phyloP scores from a whole-genome alignment of 140 eudicot genomes.

The Anethum foeniculum region DNA sequence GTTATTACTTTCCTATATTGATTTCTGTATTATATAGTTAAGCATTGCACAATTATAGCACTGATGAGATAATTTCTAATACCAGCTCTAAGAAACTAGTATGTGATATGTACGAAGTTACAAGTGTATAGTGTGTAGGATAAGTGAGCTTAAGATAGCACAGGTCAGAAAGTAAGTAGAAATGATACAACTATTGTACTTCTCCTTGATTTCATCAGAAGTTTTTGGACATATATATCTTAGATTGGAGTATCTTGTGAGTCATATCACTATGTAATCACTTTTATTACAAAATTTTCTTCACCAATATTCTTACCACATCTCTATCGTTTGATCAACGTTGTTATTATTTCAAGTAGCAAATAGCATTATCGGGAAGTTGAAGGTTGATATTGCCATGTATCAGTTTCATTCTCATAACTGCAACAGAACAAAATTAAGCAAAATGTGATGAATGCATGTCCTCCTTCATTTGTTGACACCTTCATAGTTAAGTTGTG shows the following conservation, averaged over 20 bases:
- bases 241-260: not conserved
- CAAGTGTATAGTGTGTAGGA: not conserved
- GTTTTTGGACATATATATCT: not conserved
- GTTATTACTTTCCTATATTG: slow-evolving; percentile 23
- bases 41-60: not conserved
- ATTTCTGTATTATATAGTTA: not conserved
- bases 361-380: not conserved
- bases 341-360: not conserved
- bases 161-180: not conserved
- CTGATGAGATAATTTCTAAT: not conserved
- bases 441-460: not conserved
- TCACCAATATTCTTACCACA: not conserved
- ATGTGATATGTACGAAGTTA: not conserved
- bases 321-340: not conserved
- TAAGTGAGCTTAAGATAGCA: not conserved
- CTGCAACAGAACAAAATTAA: not conserved
- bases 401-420: not conserved
- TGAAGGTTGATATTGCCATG: not conserved
- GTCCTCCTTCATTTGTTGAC: not conserved
- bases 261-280: not conserved
- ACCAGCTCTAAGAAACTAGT: not conserved
- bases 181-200: not conserved
- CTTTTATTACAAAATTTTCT: not conserved
- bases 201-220: not conserved
- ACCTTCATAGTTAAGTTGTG: not conserved